Percentiles rank a stretch among this genome's conserved stretches.
These are phyloP conservation scores for Penicillium odoratum DNA, from an alignment of 495 filamentous ascomycete genomes.

Conservation along the genomic window DNA sequence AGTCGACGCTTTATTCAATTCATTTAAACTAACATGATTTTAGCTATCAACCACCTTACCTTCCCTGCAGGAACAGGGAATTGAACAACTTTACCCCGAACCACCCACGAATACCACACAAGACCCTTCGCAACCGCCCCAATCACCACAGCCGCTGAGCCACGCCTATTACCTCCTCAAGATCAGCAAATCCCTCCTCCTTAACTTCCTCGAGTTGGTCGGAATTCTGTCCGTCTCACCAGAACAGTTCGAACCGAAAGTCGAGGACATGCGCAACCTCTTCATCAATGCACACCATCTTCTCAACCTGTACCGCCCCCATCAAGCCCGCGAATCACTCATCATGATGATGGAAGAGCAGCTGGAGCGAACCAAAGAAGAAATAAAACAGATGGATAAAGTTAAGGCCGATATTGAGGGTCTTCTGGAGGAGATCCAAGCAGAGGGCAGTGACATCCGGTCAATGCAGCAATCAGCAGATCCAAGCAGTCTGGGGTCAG, in stretches of 20 bases:
- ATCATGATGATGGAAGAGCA: constrained; percentile 92
- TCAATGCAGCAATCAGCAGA: constrained; percentile 9
- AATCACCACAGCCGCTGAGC: constrained; percentile 52
- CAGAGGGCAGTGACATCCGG: constrained; percentile 32
- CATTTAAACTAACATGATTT: constrained; percentile 2
- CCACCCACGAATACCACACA: constrained; percentile 36
- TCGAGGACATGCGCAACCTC: constrained; percentile 72
- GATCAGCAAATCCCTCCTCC: constrained; percentile 75
- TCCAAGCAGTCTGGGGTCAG: constrained; percentile 5
- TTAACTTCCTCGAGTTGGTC: constrained; percentile 82
- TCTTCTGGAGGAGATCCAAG: constrained; percentile 64
- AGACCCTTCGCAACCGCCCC: constrained; percentile 34
- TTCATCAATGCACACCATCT: constrained; percentile 88
- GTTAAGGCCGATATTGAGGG: constrained; percentile 70
- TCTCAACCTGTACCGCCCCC: constrained; percentile 91
- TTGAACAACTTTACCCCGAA: constrained; percentile 67
- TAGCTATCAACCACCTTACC: constrained; percentile 63
- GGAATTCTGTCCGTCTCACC: constrained; percentile 68
- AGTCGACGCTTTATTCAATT: not conserved
- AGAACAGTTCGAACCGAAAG: constrained; percentile 59
- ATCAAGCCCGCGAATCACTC: constrained; percentile 89
- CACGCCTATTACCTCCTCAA: constrained; percentile 74
- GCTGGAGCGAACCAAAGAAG: constrained; percentile 67
- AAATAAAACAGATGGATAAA: constrained; percentile 73
- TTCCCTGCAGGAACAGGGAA: constrained; percentile 64